These are phyloP conservation scores for Fusarium oxysporum DNA, from an alignment of 2,329 filamentous ascomycete genomes.

Conservation along the genomic window DNA sequence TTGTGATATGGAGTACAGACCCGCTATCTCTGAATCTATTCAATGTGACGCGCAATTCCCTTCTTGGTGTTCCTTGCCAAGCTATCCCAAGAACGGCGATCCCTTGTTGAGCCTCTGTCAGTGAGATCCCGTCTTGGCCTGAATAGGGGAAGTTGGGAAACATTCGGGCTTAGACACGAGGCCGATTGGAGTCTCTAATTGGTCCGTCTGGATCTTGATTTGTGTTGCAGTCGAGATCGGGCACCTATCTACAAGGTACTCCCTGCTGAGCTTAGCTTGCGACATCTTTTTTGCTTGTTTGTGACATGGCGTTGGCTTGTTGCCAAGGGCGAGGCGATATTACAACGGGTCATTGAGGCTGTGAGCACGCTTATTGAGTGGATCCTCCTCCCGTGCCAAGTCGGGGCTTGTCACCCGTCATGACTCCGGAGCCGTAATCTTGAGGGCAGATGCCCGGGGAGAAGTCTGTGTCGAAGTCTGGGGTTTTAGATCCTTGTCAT, in stretches of 20 bases:
- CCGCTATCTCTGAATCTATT: constrained; percentile 23
- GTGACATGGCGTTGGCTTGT: background rate
- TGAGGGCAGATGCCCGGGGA: background rate
- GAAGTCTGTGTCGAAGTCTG: background rate
- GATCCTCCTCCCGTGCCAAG: constrained; percentile 29
- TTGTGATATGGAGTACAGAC: constrained; percentile 35
- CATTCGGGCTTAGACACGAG: constrained; percentile 33
- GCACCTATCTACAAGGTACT: constrained; percentile 38
- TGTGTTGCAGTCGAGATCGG: constrained; percentile 42
- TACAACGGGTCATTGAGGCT: constrained; percentile 30
- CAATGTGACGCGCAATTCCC: constrained; percentile 42
- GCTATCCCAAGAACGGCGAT: constrained; percentile 35
- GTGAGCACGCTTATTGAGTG: constrained; percentile 18
- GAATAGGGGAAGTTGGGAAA: constrained; percentile 24
- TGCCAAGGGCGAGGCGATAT: constrained; percentile 15
- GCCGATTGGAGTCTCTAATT: constrained; percentile 18
- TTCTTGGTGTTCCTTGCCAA: constrained; percentile 41
- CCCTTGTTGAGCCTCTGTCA: constrained; percentile 29
- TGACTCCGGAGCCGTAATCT: constrained; percentile 10
- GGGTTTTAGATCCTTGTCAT: constrained; percentile 8
- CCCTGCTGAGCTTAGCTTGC: constrained; percentile 17
- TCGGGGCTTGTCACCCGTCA: constrained; percentile 18
- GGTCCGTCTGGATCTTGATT: constrained; percentile 26
- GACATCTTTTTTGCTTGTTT: background rate
- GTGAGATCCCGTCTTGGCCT: constrained; percentile 13